Evolutionary conservation across 2,329 filamentous ascomycete genomes (phyloP), one percentile per base, ranked within the genome.

Genomic region (Trichoderma atroviride): DNA sequence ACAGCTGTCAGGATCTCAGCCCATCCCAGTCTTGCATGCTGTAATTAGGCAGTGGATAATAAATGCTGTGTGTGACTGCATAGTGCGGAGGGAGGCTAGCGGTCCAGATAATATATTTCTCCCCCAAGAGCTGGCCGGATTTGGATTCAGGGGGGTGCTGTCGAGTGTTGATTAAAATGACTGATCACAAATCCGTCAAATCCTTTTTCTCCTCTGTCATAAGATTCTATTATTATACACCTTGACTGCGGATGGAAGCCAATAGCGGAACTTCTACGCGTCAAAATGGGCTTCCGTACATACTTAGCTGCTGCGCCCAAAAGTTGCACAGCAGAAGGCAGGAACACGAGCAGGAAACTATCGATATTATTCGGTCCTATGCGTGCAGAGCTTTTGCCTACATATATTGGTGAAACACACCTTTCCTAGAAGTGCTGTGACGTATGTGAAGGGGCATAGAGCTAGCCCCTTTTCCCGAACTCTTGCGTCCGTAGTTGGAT

Each of bases 1-100:
- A 67, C 71, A 72, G 69, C 57, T 69, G 71, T 71, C 71, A 71
- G 66, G 59, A 52, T 33, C 55, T 37, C 69, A 60, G 3, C 47
- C 74, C 19, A 65, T 55, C 68, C 68, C 35, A 69, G 40, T 43
- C 43, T 24, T 27, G 40, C n/a, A 37, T 22, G 27, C n/a, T 56
- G 43, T 14, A 55, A 37, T 47, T 4, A 31, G 19, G 40, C 56
- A 65, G 68, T 56, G 61, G 33, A 66, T 61, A 55, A 40, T 58
- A 47, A 24, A 3, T 40, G 59, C 7, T 55, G 61, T 24, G 68
- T 69, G 24, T 56, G 58, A 69, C 68, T 60, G 43, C 55, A 65
- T 65, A 4, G 22, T 56, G 53, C 63, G 63, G 52, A 66, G 53
- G 53, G 10, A 53, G 50, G 11, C 19, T 16, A 29, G 40, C 29